Evolutionary conservation across 1,284 basidiomycete genomes (phyloP), one percentile per base, ranked within the genome.

Genomic region (Cronartium ribicola): DNA sequence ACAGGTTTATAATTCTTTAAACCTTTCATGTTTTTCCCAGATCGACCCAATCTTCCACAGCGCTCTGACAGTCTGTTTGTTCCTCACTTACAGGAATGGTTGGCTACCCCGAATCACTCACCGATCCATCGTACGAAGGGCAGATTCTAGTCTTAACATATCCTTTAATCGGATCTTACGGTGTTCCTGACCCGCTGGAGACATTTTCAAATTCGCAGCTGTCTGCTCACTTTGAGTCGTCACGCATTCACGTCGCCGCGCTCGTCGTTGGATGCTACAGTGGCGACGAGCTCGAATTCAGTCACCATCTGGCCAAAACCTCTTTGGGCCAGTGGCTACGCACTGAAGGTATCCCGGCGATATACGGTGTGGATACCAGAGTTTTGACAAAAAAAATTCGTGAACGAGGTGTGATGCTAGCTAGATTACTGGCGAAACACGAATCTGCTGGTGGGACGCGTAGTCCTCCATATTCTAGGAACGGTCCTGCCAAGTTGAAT

Each of bases 91-190:
- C 81, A 96, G 94, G 94, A 75, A 96, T 99, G 95, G 94, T 98
- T 76, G 96, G 96, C 62, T 98, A 98, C 83, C 94, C 94, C 76
- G 96, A 98, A 81, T 98, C 96, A 17, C 85, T 98, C 77, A 99
- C 96, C 66, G 96, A 98, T 83, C 96, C 96, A 17, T 98, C 96
- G 2, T 99, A 98, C 84, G 90, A 95, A 82, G 94, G 94, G 66
- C 96, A 98, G 83, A 98, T 99, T 80, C 88, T 99, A 76, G 89
- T 98, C 76, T 86, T 98, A 78, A 98, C 96, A 5, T 98, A 97
- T 84, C 96, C 96, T 4, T 86, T 99, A 78, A 86, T 98, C 78
- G 96, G 96, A 72, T 98, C 98, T 83, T 99, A 99, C 81, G 96
- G 96, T 82, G 94, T 98, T n/a, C 96, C 96, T 70, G 61, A 75